phyloP scores from a whole-genome alignment of 768 basidiomycete species.

The Collybia nuda region DNA sequence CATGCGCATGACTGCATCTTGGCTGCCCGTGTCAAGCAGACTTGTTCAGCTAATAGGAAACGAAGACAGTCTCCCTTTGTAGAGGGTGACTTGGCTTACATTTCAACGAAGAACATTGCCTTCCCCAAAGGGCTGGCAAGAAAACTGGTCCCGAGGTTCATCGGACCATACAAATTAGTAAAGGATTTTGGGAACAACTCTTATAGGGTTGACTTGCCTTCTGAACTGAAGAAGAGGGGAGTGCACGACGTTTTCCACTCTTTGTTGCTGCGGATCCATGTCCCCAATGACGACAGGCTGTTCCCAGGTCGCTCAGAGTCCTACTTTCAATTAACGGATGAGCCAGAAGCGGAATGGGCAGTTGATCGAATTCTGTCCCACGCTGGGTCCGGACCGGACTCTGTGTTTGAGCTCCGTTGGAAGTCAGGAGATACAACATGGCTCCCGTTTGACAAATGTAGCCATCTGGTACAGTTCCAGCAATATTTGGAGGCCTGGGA shows the following conservation, averaged over 20 bases:
- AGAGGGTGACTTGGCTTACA: neutral
- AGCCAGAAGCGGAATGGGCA: too few species aligned
- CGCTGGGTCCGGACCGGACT: too few species aligned
- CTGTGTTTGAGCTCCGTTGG: too few species aligned
- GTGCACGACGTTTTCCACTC: neutral
- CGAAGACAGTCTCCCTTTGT: neutral
- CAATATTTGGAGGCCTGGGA: too few species aligned
- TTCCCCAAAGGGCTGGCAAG: neutral
- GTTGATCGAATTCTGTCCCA: too few species aligned
- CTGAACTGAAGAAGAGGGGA: neutral
- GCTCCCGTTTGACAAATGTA: too few species aligned
- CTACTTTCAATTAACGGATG: neutral
- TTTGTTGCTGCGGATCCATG: neutral
- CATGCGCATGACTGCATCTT: neutral
- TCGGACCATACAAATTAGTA: neutral
- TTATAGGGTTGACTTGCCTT: neutral
- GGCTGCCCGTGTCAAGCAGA: neutral
- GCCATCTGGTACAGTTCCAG: too few species aligned
- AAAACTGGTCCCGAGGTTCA: neutral
- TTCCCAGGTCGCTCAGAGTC: neutral
- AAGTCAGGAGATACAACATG: too few species aligned
- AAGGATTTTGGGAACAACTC: neutral
- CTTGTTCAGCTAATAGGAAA: neutral
- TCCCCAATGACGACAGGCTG: neutral
- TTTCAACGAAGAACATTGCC: neutral